Conservation (phyloP, 306 rosid species). For the Vigna trinervia region DNA sequence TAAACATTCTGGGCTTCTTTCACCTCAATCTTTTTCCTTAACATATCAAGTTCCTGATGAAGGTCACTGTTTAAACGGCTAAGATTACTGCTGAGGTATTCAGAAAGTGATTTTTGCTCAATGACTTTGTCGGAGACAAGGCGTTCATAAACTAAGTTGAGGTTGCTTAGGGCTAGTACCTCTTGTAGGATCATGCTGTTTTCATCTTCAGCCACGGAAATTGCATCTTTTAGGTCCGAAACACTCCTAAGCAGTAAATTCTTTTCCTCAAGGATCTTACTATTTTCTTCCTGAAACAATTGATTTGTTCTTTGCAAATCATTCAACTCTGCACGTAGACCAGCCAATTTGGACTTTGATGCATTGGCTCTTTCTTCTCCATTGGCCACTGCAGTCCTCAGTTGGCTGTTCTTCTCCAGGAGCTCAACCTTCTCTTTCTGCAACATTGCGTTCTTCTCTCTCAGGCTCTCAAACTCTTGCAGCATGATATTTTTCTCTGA, state of each 20-base stretch:
- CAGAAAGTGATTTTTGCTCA: constrained; percentile 60
- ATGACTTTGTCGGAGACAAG: constrained; percentile 58
- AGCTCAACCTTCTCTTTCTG: constrained; percentile 67
- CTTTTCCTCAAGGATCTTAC: constrained; percentile 66
- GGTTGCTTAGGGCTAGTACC: constrained; percentile 60
- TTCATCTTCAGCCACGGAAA: constrained; percentile 60
- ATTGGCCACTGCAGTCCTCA: constrained; percentile 60
- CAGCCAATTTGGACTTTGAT: constrained; percentile 53
- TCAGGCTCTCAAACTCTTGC: constrained; percentile 60
- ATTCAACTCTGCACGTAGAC: constrained; percentile 55
- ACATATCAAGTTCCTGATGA: constrained; percentile 55
- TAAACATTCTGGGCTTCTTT: constrained; percentile 62
- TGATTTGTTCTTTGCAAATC: constrained; percentile 55
- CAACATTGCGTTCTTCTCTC: constrained; percentile 52
- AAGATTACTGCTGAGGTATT: constrained; percentile 53
- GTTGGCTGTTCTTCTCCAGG: constrained; percentile 56
- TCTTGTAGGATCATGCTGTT: constrained; percentile 61
- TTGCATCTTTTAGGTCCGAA: constrained; percentile 61
- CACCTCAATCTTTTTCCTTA: constrained; percentile 57
- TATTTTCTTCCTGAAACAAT: constrained; percentile 62
- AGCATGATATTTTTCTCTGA: constrained; percentile 57
- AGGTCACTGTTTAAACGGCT: constrained; percentile 56
- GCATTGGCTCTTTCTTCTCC: constrained; percentile 60
- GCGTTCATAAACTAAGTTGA: constrained; percentile 65
- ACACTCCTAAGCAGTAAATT: constrained; percentile 56